Percentiles rank a stretch among this genome's conserved stretches.
phyloP scores from a whole-genome alignment of 1,284 basidiomycete species.

The Violaceomyces palustris region DNA sequence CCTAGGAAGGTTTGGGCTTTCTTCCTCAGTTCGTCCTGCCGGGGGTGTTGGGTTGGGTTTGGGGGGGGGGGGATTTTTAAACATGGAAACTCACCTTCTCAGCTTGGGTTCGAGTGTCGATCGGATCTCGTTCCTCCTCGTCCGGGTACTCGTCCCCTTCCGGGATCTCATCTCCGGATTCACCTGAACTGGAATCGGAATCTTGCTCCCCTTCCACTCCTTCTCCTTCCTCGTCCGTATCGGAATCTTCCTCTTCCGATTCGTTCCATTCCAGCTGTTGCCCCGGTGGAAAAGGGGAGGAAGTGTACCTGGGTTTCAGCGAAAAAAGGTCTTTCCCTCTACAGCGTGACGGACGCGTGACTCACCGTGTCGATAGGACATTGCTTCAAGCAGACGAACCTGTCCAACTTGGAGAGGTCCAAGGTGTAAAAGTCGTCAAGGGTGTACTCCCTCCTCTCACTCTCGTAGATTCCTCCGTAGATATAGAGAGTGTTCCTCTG shows the following conservation, averaged over 20 bases:
- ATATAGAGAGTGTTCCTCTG: slow-evolving; percentile 65
- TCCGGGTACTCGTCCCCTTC: slow-evolving; percentile 37
- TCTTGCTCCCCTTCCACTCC: slow-evolving; percentile 20
- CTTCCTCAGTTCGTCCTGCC: slow-evolving; percentile 61
- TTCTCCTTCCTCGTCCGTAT: slow-evolving; percentile 10
- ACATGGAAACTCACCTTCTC: slow-evolving; percentile 17
- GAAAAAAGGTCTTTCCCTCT: no score
- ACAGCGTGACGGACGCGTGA: background rate
- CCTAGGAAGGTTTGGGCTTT: slow-evolving; percentile 70
- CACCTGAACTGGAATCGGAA: slow-evolving; percentile 16
- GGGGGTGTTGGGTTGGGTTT: no score
- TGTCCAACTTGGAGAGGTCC: slow-evolving; percentile 48
- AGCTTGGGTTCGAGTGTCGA: no score
- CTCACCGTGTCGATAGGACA: slow-evolving; percentile 44
- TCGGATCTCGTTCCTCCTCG: slow-evolving; percentile 13
- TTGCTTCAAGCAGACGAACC: slow-evolving; percentile 43
- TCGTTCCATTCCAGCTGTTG: slow-evolving; percentile 46
- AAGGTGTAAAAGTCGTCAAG: slow-evolving; percentile 52
- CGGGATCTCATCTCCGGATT: slow-evolving; percentile 33
- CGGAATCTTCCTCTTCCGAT: slow-evolving; percentile 39
- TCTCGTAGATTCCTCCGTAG: slow-evolving; percentile 51
- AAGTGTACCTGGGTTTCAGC: no score
- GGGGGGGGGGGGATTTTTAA: no score
- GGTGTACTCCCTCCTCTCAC: slow-evolving; percentile 48
- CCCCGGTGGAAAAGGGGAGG: no score